Evolutionary conservation across 2,329 filamentous ascomycete genomes (phyloP), one percentile per base, ranked within the genome.

Genomic region (Arthroderma sp.): DNA sequence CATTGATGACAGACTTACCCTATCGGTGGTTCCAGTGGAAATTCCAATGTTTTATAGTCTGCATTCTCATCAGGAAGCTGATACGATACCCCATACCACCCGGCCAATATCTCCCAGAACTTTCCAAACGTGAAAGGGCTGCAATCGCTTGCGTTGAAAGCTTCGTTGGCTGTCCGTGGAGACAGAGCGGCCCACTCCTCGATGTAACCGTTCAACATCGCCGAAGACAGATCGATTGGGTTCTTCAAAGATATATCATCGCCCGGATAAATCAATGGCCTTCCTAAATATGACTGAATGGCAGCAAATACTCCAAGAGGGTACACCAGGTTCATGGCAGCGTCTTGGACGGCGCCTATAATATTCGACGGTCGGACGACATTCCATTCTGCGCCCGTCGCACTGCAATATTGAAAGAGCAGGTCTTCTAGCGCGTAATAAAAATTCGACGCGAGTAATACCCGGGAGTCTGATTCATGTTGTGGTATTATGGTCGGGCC

Each of bases 101-200:
- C 49, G 8, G 54, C 53, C 43, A 60, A 44, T 28, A 45, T 49
- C 15, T 52, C 47, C 53, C 55, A 60, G n/a, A 59, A 49, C 37
- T 47, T 51, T 1, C 49, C 53, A 40, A 53, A 56, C 5, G 49
- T 53, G 22, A 57, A 54, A 6, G 51, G 51, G 10, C 50, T 53
- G 11, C 47, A 50, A 40, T 60, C 57, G 22, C 52, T 50, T n/a
- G 52, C 53, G 36, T 57, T 60, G 44, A 60, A 59, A 9, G 53
- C 52, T 39, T 59, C 46, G 10, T 57, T 53, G 8, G 44, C 50
- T 6, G 54, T 47, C 9, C 48, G 47, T 1, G 53, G 50, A 6
- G 46, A 52, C 41, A 58, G 36, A n/a, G 56, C 55, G 5, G 53
- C 49, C 57, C 57, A 60, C 46, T 60, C 56, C 28, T 53, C 52